Base-by-base conservation (phyloP, 2,329 filamentous ascomycete species). In the Penicillium griseofulvum region DNA sequence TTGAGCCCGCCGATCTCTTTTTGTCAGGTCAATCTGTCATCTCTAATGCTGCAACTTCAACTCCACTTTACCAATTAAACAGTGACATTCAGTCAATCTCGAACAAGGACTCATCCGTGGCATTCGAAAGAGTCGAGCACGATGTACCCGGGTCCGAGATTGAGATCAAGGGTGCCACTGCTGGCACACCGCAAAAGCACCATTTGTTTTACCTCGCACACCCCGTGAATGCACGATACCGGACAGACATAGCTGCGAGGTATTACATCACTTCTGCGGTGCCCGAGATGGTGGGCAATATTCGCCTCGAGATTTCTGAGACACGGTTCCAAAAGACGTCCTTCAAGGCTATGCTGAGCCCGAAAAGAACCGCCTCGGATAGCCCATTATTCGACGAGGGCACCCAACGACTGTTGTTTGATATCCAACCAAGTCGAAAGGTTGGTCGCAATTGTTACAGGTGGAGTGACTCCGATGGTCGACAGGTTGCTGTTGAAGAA, bases 191-290 rank as follows among this genome's bases (percentile, higher is more conserved):
- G 14, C 26, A 4, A 19, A 52, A 39, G 7, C 26, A 11, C 16
- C 36, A 19, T 8, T 4, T 62, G 11, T 62, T 54, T 47, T 52
- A 62, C 37, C 47, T 63, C 3, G 59, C 45, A 6, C 61, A 63
- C 14, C 60, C 60, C 6, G 28, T 31, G 17, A 49, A 62, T 48
- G 61, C 59, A 1, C 59, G 49, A 33, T 63, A 63, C 39, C 61
- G 61, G 9, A 48, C 34, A 5, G 61, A 62, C 14, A 48, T 58
- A 36, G 59, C 61, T 11, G 55, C 42, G 1, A 46, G 19, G 26
- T 63, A 62, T 22, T 63, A 63, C 34, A 53, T 60, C 11, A 63
- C 61, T 12, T 44, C 41, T 19, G 44, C 36, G 4, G 19, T 44
- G 2, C 38, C 44, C 17, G 52, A 46, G n/a, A 50, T 16, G 17